These are phyloP conservation scores for Arabidopsis suecica DNA, from an alignment of 345 rosid species.

Conservation along the genomic window DNA sequence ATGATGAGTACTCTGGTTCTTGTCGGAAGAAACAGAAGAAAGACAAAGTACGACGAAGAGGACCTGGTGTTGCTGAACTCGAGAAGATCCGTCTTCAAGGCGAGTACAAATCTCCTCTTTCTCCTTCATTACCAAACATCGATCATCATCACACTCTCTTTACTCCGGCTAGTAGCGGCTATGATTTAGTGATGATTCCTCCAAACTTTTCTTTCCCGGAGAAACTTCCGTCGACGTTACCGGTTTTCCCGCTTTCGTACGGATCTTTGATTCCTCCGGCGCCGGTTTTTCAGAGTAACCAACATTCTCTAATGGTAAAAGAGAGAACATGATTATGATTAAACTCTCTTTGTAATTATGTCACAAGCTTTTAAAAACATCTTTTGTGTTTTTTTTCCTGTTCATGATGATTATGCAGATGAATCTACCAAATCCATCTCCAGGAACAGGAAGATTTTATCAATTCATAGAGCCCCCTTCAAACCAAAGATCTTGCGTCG, in stretches of 20 bases:
- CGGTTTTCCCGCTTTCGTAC: background rate
- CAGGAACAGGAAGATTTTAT: constrained; percentile 42
- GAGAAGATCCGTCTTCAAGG: constrained; percentile 68
- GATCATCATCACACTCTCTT: constrained; percentile 25
- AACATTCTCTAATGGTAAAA: constrained; percentile 17
- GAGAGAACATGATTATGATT: background rate
- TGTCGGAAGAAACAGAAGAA: constrained; percentile 52
- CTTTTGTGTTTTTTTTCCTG: background rate
- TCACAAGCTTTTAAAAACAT: background rate
- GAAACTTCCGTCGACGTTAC: background rate
- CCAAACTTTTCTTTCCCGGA: constrained; percentile 22
- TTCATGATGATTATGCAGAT: constrained; percentile 44
- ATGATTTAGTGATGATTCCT: constrained; percentile 3
- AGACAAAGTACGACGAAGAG: constrained; percentile 56
- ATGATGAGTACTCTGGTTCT: constrained; percentile 39
- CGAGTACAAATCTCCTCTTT: constrained; percentile 42
- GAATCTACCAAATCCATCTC: constrained; percentile 39
- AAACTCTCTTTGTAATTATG: background rate
- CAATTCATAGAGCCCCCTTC: constrained; percentile 76
- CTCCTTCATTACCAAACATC: constrained; percentile 14
- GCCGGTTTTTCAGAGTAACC: constrained; percentile 13
- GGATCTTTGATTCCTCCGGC: constrained; percentile 10
- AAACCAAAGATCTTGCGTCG: constrained; percentile 59
- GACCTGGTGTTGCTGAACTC: constrained; percentile 79
- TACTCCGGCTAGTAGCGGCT: background rate